phyloP scores from a whole-genome alignment of 305 asterid genomes.

The Fraxinus nigra region DNA sequence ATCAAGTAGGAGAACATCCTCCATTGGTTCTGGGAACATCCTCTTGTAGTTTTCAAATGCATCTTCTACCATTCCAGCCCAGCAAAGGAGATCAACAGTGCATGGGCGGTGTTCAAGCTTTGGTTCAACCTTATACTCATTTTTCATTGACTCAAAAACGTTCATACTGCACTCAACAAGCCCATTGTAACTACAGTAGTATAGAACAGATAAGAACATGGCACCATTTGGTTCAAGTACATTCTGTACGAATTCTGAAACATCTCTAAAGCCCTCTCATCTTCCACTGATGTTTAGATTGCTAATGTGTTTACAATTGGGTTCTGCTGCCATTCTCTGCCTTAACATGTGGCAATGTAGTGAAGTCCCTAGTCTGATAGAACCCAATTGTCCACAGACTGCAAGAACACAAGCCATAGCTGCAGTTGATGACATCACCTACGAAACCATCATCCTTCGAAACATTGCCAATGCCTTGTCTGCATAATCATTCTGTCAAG shows the following conservation, averaged over 20 bases:
- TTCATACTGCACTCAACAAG: constrained; percentile 59
- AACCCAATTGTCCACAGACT: constrained; percentile 69
- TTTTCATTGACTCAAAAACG: constrained; percentile 67
- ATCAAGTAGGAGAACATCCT: constrained; percentile 66
- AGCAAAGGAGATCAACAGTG: constrained; percentile 76
- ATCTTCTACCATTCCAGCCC: constrained; percentile 73
- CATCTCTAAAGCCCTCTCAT: constrained; percentile 66
- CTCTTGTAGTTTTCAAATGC: constrained; percentile 57
- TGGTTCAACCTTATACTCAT: constrained; percentile 54
- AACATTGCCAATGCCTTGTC: constrained; percentile 58
- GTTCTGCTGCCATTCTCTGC: constrained; percentile 45
- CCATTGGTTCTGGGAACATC: constrained; percentile 49
- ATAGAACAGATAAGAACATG: constrained; percentile 54
- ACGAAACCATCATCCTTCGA: constrained; percentile 48
- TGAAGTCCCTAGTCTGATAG: constrained; percentile 48
- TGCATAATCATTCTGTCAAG: constrained; percentile 64
- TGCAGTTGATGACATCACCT: constrained; percentile 45
- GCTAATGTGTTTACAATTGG: too few relatives aligned
- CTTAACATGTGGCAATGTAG: constrained; percentile 63
- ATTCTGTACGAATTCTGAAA: constrained; percentile 40
- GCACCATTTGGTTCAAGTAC: constrained; percentile 58
- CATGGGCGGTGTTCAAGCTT: constrained; percentile 70
- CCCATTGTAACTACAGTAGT: constrained; percentile 77
- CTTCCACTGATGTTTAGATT: too few relatives aligned
- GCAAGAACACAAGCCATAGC: constrained; percentile 72